Evolutionary conservation across 1,284 basidiomycete species (phyloP).

Genomic region (Phellinidium pouzarii): DNA sequence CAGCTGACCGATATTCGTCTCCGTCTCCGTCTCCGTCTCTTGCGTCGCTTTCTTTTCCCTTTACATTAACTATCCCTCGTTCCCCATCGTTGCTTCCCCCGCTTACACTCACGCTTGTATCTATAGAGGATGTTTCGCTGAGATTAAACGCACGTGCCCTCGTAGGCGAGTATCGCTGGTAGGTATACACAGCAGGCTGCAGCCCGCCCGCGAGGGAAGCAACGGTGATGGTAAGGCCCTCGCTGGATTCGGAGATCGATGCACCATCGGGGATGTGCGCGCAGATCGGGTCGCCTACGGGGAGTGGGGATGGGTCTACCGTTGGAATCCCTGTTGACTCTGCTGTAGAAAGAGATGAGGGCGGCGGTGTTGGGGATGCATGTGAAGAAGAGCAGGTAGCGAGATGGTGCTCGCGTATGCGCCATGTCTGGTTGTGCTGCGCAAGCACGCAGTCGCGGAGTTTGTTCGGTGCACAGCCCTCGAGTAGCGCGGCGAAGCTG

Average conservation of each 20-base stretch:
- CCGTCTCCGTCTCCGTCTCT: too few species aligned
- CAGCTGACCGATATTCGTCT: too few species aligned
- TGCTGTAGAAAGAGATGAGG: too few species aligned
- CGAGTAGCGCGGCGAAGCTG: conserved; percentile 55
- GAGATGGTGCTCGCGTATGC: conserved; percentile 63
- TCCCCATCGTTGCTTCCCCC: too few species aligned
- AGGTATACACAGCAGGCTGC: not conserved
- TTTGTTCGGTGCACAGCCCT: conserved; percentile 50
- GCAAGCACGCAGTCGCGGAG: conserved; percentile 53
- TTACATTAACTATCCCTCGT: too few species aligned
- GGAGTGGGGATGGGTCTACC: conserved; percentile 23
- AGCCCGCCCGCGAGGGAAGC: conserved; percentile 2
- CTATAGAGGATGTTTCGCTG: too few species aligned
- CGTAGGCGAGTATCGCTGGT: not conserved
- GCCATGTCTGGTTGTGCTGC: conserved; percentile 73
- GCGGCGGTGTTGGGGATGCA: too few species aligned
- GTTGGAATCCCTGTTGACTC: not conserved
- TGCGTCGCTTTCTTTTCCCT: too few species aligned
- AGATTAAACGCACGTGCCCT: not conserved
- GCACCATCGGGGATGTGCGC: conserved; percentile 50
- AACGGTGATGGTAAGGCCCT: conserved; percentile 35
- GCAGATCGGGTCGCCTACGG: conserved; percentile 32
- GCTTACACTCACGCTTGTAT: too few species aligned
- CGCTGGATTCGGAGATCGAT: conserved; percentile 35
- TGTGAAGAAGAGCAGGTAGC: too few species aligned